phyloP scores from a whole-genome alignment of 352 stramenopile species.

The Globisporangium emineosum region DNA sequence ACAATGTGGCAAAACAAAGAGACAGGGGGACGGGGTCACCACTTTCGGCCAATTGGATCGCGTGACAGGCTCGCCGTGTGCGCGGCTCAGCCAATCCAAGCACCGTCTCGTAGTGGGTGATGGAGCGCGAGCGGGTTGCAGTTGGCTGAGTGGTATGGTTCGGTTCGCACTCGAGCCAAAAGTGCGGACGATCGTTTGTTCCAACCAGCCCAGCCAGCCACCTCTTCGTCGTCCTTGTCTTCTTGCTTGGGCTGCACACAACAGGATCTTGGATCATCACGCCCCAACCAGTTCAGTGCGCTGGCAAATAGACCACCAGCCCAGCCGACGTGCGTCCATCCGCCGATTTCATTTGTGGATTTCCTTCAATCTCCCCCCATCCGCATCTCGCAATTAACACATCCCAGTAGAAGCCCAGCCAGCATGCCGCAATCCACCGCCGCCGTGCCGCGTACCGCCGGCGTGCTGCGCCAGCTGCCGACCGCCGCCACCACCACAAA shows the following conservation, averaged over 20 bases:
- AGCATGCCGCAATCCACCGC: constrained; percentile 3
- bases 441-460: constrained; percentile 12
- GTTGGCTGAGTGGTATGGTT: neutral
- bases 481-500: constrained; percentile 10
- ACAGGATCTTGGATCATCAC: neutral
- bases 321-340: neutral
- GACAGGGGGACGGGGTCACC: neutral
- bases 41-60: neutral
- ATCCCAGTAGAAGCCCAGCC: neutral
- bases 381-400: neutral
- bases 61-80: neutral
- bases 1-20: neutral
- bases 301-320: neutral
- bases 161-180: no score
- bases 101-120: neutral
- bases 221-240: neutral
- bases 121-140: neutral
- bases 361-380: constrained; percentile 1
- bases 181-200: constrained; percentile 7
- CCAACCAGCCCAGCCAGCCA: neutral
- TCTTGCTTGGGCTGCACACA: no score
- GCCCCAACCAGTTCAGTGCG: neutral
- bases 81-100: constrained; percentile 8
- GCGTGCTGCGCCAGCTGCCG: constrained; percentile 21
- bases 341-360: constrained; percentile 6